These are phyloP conservation scores for Herpotrichia juniperi DNA, from an alignment of 2,329 filamentous ascomycete species.

Conservation along the genomic window DNA sequence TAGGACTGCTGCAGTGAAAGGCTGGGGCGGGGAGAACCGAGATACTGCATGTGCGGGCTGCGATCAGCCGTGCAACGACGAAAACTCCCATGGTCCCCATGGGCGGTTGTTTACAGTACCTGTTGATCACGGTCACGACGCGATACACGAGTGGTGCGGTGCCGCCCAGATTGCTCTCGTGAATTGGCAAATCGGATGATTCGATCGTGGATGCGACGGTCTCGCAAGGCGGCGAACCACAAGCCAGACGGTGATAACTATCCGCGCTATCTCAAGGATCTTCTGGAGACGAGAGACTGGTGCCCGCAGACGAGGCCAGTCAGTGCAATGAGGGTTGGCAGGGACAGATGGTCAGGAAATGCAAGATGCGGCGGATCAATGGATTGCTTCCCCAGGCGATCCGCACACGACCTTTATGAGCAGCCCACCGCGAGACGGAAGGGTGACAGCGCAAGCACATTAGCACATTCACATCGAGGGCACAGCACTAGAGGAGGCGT, in stretches of 20 bases:
- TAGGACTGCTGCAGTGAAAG: slow-evolving; percentile 25
- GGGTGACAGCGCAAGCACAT: slow-evolving; percentile 18
- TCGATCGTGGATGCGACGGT: slow-evolving; percentile 12
- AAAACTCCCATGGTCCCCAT: slow-evolving; percentile 9
- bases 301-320: slow-evolving; percentile 14
- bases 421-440: neutral
- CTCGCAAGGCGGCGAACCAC: slow-evolving; percentile 27
- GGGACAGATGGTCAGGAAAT: slow-evolving; percentile 2
- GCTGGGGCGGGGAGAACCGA: slow-evolving; percentile 28
- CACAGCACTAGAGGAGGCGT: slow-evolving; percentile 16
- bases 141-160: slow-evolving; percentile 12
- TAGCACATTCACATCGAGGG: slow-evolving; percentile 27
- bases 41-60: slow-evolving; percentile 13
- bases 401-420: slow-evolving; percentile 19
- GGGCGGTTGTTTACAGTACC: slow-evolving; percentile 28
- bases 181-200: slow-evolving; percentile 30
- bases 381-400: slow-evolving; percentile 13
- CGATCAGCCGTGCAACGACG: slow-evolving; percentile 19
- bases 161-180: slow-evolving; percentile 15
- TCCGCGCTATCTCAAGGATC: slow-evolving; percentile 23
- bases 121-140: slow-evolving; percentile 13
- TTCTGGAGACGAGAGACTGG: slow-evolving; percentile 23
- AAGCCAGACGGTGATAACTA: slow-evolving; percentile 11
- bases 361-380: slow-evolving; percentile 4
- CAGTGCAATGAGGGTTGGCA: slow-evolving; percentile 3